Evolutionary conservation across 179 eudicot genomes (phyloP), one percentile per base, ranked within the genome.

Genomic region (Camellia oleifera): DNA sequence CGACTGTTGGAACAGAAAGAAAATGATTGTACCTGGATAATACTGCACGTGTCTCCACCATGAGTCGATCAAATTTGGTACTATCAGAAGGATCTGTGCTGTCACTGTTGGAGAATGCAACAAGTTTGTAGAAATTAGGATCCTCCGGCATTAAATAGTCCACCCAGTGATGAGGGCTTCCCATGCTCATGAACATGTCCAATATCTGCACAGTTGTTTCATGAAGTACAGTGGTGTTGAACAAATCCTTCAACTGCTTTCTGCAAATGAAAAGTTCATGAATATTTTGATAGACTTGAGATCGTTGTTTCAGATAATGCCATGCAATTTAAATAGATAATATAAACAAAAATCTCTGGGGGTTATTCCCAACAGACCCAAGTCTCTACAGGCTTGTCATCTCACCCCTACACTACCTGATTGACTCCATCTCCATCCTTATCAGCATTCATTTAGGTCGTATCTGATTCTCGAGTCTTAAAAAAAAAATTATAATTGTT

Each of bases 131-230:
- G 56, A 79, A 83, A 72, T 80, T 81, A 81, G 87, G 81, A 82
- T 87, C 88, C 73, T 87, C 93, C 0, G 95, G 97, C 97, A 94
- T 91, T 77, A 95, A 72, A 90, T 90, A 95, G 46, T 90, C 86
- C 81, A 75, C 68, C 77, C 75, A 71, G 53, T 86, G 88, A 88
- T 73, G 82, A 81, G 97, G 95, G 81, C 85, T 90, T 57, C 91
- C 92, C 85, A 54, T 91, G 88, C 90, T 89, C 98, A 90, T 91
- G 75, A 95, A 91, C 67, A 85, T 82, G 58, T 92, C 92, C 85
- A 95, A 75, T 82, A 94, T 90, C 83, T 88, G 91, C 80, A 87
- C 81, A 45, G 91, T 83, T 65, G 94, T 92, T 69, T 90, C 97
- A 62, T 88, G 90, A 76, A 95, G 94, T 67, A 82, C 77, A 54